Base-by-base conservation (phyloP, 148 eudicot genomes). In the Diospyros kaki region DNA sequence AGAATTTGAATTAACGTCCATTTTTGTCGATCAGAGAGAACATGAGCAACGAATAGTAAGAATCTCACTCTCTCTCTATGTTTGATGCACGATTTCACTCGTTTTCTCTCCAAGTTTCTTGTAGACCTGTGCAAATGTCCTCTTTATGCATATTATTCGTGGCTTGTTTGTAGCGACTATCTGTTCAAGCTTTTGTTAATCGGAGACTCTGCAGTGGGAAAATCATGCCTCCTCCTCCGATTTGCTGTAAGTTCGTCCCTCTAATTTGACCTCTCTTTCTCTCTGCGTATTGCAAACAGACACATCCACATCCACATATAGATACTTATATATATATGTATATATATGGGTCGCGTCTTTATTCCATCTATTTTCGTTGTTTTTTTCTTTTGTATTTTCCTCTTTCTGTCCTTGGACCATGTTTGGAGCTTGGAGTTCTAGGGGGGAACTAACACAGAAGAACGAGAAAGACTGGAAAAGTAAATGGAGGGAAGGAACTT, bases 171-270 rank as follows among this genome's bases (percentile, higher is more conserved):
- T 71, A 91, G 96, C 69, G 96, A 91, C 82, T 91, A 88, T 72
- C 77, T 91, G 79, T 91, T 91, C 87, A 90, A 90, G 84, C 87
- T 90, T 9, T 71, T 90, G 80, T 72, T 90, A 64, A 90, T 90
- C 85, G 96, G 96, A 14, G 96, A 91, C 73, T 91, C 96, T 58
- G 81, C 96, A 61, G 96, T 91, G 74, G 96, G 96, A 65, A 91
- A 91, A 78, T 91, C 96, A 18, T 91, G 96, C 65, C 87, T 91
- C 71, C 92, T 91, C 73, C 92, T 91, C 83, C 62, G 96, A 85
- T 91, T 91, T 75, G 96, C 96, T 66, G 96, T 91, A 72, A 74
- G 88, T 80, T 81, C 28, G 11, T 13, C 58, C 9, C 11, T 60
- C 51, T n/a, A 28, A 58, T 46, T 12, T 56, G 52, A 8, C 4